Evolutionary conservation across 306 rosid species (phyloP).

Genomic region (Bauhinia variegata): DNA sequence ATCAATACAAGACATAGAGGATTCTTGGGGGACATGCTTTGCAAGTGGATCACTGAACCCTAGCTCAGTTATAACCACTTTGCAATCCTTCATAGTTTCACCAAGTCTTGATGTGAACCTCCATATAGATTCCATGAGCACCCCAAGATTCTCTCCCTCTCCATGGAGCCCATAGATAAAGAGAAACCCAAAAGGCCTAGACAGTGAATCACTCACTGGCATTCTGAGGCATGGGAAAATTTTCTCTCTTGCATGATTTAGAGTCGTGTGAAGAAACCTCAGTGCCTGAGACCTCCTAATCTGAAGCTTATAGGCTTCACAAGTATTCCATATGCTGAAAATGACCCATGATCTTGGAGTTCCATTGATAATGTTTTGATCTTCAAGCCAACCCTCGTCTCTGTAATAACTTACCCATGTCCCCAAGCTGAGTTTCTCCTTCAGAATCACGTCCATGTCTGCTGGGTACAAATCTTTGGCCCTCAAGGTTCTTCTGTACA

Average conservation of each 20-base stretch:
- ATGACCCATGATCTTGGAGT: slow-evolving; percentile 61
- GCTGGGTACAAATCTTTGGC: slow-evolving; percentile 58
- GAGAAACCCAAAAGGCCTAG: slow-evolving; percentile 49
- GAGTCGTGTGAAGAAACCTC: slow-evolving; percentile 47
- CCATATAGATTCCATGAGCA: slow-evolving; percentile 64
- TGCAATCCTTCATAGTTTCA: slow-evolving; percentile 46
- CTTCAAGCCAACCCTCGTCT: slow-evolving; percentile 48
- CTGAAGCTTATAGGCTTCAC: slow-evolving; percentile 62
- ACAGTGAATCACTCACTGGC: slow-evolving; percentile 38
- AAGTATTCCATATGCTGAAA: slow-evolving; percentile 73
- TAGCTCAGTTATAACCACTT: slow-evolving; percentile 49
- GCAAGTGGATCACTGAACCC: slow-evolving; percentile 61
- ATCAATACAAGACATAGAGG: slow-evolving; percentile 56
- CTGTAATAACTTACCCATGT: slow-evolving; percentile 74
- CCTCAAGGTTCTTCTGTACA: slow-evolving; percentile 49
- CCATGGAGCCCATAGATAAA: slow-evolving; percentile 71
- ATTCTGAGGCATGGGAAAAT: slow-evolving; percentile 59
- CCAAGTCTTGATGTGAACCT: slow-evolving; percentile 61
- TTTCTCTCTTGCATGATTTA: slow-evolving; percentile 59
- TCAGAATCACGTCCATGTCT: slow-evolving; percentile 65
- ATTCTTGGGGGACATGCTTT: slow-evolving; percentile 50
- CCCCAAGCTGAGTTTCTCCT: slow-evolving; percentile 68
- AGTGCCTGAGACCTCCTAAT: slow-evolving; percentile 54
- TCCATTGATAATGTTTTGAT: slow-evolving; percentile 35
- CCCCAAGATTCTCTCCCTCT: slow-evolving; percentile 68